These are phyloP conservation scores for Canariomyces notabilis DNA, from an alignment of 2,329 filamentous ascomycete species.

Conservation along the genomic window DNA sequence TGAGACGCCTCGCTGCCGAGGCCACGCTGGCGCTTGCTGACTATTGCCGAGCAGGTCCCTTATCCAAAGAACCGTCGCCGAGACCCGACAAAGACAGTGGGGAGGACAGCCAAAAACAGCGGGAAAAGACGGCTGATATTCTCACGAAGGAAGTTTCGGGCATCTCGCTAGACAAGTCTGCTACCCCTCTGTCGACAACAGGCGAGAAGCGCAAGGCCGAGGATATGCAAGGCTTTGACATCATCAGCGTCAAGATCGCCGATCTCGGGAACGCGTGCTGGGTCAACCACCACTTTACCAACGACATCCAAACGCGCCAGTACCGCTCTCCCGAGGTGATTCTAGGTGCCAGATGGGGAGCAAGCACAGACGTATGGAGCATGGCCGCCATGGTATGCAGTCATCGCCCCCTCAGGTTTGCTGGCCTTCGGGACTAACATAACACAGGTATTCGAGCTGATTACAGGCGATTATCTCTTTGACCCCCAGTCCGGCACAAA, in stretches of 20 bases:
- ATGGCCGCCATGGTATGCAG: conserved; percentile 92
- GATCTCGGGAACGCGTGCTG: conserved; percentile 98
- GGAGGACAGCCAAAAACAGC: conserved; percentile 66
- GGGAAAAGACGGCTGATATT: conserved; percentile 90
- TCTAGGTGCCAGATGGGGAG: conserved; percentile 93
- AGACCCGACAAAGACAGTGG: conserved; percentile 37
- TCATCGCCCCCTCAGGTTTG: background rate
- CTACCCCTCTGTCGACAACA: conserved; percentile 41
- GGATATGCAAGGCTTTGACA: conserved; percentile 55
- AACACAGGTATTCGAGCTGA: conserved; percentile 83
- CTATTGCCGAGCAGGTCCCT: conserved; percentile 28
- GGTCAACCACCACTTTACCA: conserved; percentile 98
- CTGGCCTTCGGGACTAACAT: conserved; percentile 9
- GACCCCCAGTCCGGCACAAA: conserved; percentile 98
- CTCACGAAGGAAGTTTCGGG: conserved; percentile 90
- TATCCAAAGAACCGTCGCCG: conserved; percentile 41
- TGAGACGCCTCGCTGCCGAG: background rate
- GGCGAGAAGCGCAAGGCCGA: conserved; percentile 60
- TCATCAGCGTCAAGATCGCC: conserved; percentile 98
- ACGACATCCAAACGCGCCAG: conserved; percentile 97
- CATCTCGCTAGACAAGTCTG: conserved; percentile 80
- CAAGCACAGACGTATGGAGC: conserved; percentile 99
- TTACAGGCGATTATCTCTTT: conserved; percentile 97
- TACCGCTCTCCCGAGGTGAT: conserved; percentile 98
- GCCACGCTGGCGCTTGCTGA: background rate